Base-by-base conservation (phyloP, 1,284 basidiomycete genomes). In the Cryptococcus jaspeensis region DNA sequence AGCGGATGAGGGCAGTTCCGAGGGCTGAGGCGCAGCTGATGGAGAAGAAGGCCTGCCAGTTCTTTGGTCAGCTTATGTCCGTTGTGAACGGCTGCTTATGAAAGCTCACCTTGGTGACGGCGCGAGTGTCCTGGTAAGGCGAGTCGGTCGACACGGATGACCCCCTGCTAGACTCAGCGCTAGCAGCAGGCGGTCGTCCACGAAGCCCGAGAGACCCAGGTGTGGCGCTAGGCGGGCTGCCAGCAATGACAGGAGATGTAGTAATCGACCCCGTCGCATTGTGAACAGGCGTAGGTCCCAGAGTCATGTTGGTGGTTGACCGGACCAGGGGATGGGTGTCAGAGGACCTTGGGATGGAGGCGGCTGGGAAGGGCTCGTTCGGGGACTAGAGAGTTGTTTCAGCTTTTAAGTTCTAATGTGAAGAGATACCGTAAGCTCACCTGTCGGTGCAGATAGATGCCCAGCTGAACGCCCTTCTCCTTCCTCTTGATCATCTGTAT, bases 361-460 rank as follows among this genome's bases (percentile, higher is more conserved):
- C 59, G 22, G 42, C 51, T 23, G 61, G 62, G 40, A 56, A 59
- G 20, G 62, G 62, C 52, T 65, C 59, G 39, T 50, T 54, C 7
- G 61, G 58, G 22, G 58, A 60, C 55, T 61, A 37, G 9, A 20
- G 15, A 42, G 39, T 20, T 37, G 25, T 28, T 12, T 52, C 50
- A 52, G 57, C 39, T 45, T 38, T 40, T 28, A 3, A 18, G 11
- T 15, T n/a, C 23, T 9, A 40, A 16, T 35, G 9, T 9, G 9
- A 32, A 9, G 28, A 32, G 28, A n/a, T n/a, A n/a, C n/a, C 38
- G 36, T 43, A 7, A 38, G 37, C 13, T 16, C 11, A 56, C 48
- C 42, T 58, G 91, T 11, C 92, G 83, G 70, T 94, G 91, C 2
- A 97, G 81, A 68, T 96, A 97, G 49, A 96, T 85, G 1, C 93